Evolutionary conservation across 305 asterid species (phyloP), one percentile per base, ranked within the genome.

Genomic region (Solanum aculeatissimum): DNA sequence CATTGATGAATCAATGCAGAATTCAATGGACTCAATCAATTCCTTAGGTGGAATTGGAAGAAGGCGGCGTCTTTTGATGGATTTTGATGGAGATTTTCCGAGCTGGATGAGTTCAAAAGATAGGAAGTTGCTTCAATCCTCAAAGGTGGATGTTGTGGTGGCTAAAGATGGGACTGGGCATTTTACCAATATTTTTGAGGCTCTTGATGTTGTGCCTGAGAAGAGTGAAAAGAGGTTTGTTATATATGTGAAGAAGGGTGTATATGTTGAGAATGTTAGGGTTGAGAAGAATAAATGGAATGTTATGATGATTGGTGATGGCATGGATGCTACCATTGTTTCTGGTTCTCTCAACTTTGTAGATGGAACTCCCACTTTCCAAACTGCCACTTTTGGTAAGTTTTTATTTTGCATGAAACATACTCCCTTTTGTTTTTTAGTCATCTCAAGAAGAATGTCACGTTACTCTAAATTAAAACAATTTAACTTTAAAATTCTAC

Each of bases 251-350:
- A 89, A 89, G 84, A 79, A 84, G 51, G 92, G 92, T 4, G 18
- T 45, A 10, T 90, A 90, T 71, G 68, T 80, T 4, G 92, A 88
- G 49, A 84, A 86, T 84, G 92, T 88, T 23, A 82, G 14, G 27
- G 83, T 90, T 74, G 91, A 84, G 21, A 69, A 49, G 69, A 85
- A 19, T 2, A 82, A 68, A 55, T 86, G 88, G 89, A 90, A 90
- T 75, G 84, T 90, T 16, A 47, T 88, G 89, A 90, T 90, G 70
- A 21, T 57, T 83, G 92, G 92, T 57, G 89, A 89, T 66, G 91
- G 91, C 7, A 83, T 53, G 85, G 54, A 80, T 21, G 83, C 78
- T 9, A 89, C 91, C 18, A 84, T 81, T 49, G 85, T 89, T 10
- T 83, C 86, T 51, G 87, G 83, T 40, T 83, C 81, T 60, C 85